Conservation (phyloP, 257 asterid genomes). For the Osmanthus fragrans region DNA sequence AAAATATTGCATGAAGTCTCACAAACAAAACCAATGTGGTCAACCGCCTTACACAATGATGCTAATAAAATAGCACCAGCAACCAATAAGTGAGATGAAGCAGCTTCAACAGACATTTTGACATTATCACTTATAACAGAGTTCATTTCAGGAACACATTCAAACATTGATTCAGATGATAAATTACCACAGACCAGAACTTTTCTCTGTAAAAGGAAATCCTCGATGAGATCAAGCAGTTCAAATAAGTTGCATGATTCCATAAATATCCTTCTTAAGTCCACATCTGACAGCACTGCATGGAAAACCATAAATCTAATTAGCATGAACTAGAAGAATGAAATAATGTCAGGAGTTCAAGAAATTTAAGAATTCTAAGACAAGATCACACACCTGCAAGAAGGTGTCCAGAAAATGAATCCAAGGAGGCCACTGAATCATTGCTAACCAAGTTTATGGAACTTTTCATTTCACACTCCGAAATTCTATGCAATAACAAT, state of each 20-base stretch:
- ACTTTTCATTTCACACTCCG: slow-evolving; percentile 39
- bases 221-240: slow-evolving; percentile 59
- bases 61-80: slow-evolving; percentile 72
- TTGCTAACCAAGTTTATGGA: slow-evolving; percentile 29
- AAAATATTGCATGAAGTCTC: slow-evolving; percentile 74
- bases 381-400: slow-evolving; percentile 47
- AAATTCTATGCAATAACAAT: slow-evolving; percentile 49
- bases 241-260: slow-evolving; percentile 56
- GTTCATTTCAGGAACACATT: slow-evolving; percentile 35
- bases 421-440: slow-evolving; percentile 40
- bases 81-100: slow-evolving; percentile 53
- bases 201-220: slow-evolving; percentile 59
- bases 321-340: neutral
- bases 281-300: slow-evolving; percentile 67
- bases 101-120: slow-evolving; percentile 40
- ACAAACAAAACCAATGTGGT: slow-evolving; percentile 69
- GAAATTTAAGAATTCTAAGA: slow-evolving; percentile 9
- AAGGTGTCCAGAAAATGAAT: slow-evolving; percentile 41
- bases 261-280: slow-evolving; percentile 44
- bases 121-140: slow-evolving; percentile 41
- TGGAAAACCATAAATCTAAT: slow-evolving; percentile 15
- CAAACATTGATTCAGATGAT: slow-evolving; percentile 34
- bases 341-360: neutral
- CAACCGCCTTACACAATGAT: slow-evolving; percentile 65
- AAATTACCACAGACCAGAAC: slow-evolving; percentile 42